Percentiles rank a stretch among this genome's conserved stretches.
Conservation (phyloP, 73 alveolate species). For the Paramecium octaurelia region DNA sequence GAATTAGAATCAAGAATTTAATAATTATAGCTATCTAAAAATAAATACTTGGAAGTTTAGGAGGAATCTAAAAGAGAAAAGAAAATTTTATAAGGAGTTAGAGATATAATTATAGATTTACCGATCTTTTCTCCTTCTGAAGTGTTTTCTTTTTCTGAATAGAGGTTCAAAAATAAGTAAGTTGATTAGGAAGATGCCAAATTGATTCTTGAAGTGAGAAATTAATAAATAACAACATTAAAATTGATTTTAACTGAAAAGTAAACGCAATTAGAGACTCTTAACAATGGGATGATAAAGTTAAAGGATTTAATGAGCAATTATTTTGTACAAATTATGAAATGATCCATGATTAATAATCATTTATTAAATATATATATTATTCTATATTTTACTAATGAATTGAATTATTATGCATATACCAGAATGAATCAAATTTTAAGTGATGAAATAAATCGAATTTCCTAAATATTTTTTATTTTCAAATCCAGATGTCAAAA, state of each 20-base stretch:
- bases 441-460: not conserved
- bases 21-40: not conserved
- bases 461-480: not conserved
- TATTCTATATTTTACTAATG: not conserved
- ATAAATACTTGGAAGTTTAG: not conserved
- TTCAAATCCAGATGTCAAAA: not conserved
- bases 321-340: not conserved
- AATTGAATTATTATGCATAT: not conserved
- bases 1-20: not conserved
- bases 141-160: not conserved
- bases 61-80: not conserved
- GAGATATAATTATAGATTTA: not conserved
- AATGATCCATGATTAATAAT: not conserved
- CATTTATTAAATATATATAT: not conserved
- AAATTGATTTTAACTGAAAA: not conserved
- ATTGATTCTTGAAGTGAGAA: not conserved
- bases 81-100: not conserved
- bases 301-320: slow-evolving; percentile 12
- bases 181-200: not conserved
- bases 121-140: not conserved
- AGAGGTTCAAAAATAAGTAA: not conserved
- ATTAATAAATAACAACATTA: not conserved
- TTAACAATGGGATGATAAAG: not conserved
- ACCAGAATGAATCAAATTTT: not conserved
- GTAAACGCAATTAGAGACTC: not conserved